Percentiles rank a stretch among this genome's conserved stretches.
Conservation (phyloP, 2,329 filamentous ascomycete species). For the Neofusicoccum sp. region DNA sequence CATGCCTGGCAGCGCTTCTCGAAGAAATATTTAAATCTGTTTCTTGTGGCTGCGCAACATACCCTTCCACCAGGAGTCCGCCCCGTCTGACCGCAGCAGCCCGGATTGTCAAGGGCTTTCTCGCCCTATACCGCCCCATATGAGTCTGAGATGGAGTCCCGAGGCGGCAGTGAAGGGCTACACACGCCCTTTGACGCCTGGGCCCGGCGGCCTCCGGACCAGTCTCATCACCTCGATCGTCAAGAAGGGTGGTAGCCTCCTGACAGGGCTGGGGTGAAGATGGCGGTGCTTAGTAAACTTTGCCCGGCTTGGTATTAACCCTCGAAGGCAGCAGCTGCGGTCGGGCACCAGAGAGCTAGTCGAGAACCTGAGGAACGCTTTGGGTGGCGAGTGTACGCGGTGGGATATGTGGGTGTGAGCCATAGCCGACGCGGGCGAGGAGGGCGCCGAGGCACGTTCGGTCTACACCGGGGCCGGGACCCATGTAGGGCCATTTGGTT, state of each 20-base stretch:
- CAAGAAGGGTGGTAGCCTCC: background rate
- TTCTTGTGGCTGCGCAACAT: background rate
- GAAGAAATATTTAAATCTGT: background rate
- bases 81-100: slow-evolving; percentile 1
- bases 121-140: slow-evolving; percentile 2
- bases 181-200: background rate
- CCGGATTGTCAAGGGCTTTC: background rate
- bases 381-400: background rate
- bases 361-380: background rate
- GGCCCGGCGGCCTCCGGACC: background rate
- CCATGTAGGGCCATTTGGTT: background rate
- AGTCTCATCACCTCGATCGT: background rate
- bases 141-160: background rate
- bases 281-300: background rate
- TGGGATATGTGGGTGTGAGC: background rate
- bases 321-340: background rate
- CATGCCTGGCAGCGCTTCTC: too few relatives aligned
- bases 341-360: background rate
- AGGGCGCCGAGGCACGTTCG: background rate
- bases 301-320: background rate
- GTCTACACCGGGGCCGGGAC: background rate
- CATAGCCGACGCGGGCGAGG: background rate
- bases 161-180: background rate
- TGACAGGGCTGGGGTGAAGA: background rate
- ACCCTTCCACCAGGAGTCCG: background rate